Evolutionary conservation across 225 moss, liverwort and hornwort species (phyloP).

Genomic region (Polytrichum commune): DNA sequence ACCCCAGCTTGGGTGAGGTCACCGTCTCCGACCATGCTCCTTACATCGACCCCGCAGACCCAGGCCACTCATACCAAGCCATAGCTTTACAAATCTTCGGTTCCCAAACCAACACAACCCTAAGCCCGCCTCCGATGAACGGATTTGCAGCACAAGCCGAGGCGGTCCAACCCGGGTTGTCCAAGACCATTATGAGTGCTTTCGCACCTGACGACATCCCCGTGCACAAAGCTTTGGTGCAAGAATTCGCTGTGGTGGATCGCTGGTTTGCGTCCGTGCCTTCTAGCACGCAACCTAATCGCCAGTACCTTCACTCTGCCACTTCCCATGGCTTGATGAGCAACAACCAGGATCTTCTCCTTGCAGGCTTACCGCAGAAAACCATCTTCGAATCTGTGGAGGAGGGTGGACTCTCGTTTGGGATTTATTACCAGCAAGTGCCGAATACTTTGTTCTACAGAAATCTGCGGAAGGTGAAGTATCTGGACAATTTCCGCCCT

Average conservation of each 20-base stretch:
- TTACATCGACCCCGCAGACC: slow-evolving; percentile 56
- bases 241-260: slow-evolving; percentile 72
- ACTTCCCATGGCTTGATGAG: slow-evolving; percentile 86
- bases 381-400: slow-evolving; percentile 77
- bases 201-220: slow-evolving; percentile 73
- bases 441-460: slow-evolving; percentile 74
- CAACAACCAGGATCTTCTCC: slow-evolving; percentile 63
- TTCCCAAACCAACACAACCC: slow-evolving; percentile 32
- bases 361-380: slow-evolving; percentile 67
- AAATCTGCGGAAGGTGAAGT: slow-evolving; percentile 60
- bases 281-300: slow-evolving; percentile 82
- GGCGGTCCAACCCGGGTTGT: slow-evolving; percentile 37
- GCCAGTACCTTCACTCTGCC: slow-evolving; percentile 85
- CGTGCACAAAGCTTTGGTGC: slow-evolving; percentile 53
- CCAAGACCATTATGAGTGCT: slow-evolving; percentile 66
- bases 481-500: slow-evolving; percentile 56
- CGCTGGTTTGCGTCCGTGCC: slow-evolving; percentile 86
- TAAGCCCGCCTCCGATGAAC: slow-evolving; percentile 60
- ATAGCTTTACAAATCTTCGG: slow-evolving; percentile 72
- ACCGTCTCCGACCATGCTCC: slow-evolving; percentile 57
- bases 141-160: slow-evolving; percentile 83
- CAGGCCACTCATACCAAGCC: slow-evolving; percentile 69
- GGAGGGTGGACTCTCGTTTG: slow-evolving; percentile 65
- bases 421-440: slow-evolving; percentile 85
- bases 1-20: slow-evolving; percentile 36